Base-by-base conservation (phyloP, 169 alveolate species). In the Prorocentrum cordatum region DNA sequence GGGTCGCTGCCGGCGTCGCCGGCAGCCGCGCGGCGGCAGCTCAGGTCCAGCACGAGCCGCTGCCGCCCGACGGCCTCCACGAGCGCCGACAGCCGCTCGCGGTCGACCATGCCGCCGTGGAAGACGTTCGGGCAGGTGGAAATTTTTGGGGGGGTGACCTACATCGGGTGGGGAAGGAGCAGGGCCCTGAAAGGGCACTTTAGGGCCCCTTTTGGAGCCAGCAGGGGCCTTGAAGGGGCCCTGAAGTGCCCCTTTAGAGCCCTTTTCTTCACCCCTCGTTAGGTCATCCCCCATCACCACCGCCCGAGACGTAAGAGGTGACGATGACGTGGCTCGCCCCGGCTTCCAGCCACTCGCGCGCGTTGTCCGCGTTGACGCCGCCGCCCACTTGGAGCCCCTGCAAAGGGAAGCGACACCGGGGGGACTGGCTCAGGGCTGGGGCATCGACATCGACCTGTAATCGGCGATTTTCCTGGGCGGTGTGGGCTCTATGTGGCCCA, bases 281-380 rank as follows among this genome's bases (percentile, higher is more conserved):
- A 42, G 16, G 54, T 42, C 9, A 16, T 42, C 9, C 22, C 16
- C 16, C 88, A 72, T 77, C 59, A n/a, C 88, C 88, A 18, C 59
- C 88, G 27, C 26, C 47, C 47, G 59, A 77, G 9, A 77, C 88
- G 18, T 54, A 77, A 31, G 88, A 77, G 18, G 88, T 77, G 39
- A 77, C 88, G 26, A 77, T 77, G 47, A 77, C 88, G 9, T 77
- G 88, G 68, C 88, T 77, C 31, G 88, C 88, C 6, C 88, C 88
- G 22, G 88, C 88, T 5, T 77, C 88, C 24, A 77, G 70, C 27
- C 18, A 77, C 64, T 77, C 88, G 20, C 36, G 26, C 2, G 88
- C 88, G 22, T 77, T 77, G 22, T 77, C 88, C 4, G 75, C 67
- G 64, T 9, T 77, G 88, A 77, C 38, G n/a, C 88, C 88, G 7